phyloP scores from a whole-genome alignment of 2,329 filamentous ascomycete genomes.

The Colletotrichum kahawae region DNA sequence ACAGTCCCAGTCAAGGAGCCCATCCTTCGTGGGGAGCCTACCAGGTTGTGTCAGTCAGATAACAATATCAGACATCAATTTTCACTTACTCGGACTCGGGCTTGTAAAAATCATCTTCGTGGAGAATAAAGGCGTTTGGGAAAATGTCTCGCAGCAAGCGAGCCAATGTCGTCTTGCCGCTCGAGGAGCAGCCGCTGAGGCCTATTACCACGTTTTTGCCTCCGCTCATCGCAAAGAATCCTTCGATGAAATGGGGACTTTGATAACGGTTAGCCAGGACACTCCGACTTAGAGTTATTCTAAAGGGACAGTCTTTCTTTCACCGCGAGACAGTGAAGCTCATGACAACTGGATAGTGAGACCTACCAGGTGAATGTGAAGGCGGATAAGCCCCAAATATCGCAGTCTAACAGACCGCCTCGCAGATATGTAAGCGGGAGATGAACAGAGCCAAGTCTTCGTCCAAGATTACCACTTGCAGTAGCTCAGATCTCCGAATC shows the following conservation, averaged over 20 bases:
- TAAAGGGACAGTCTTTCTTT: neutral
- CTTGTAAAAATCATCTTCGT: constrained; percentile 96
- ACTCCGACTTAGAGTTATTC: neutral
- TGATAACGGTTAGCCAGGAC: neutral
- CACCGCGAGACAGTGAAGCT: neutral
- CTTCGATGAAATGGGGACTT: neutral
- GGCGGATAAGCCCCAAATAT: neutral
- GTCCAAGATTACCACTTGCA: constrained; percentile 1
- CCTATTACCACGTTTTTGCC: constrained; percentile 69
- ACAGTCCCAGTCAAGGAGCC: constrained; percentile 91
- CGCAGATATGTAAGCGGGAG: constrained; percentile 5
- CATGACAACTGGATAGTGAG: neutral
- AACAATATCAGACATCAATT: neutral
- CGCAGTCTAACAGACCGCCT: neutral
- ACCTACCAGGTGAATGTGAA: neutral
- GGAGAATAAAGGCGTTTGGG: constrained; percentile 79
- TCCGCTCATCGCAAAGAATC: constrained; percentile 34
- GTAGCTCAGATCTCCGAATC: neutral
- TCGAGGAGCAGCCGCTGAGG: constrained; percentile 89
- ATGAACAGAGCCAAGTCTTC: constrained; percentile 9
- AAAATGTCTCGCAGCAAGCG: constrained; percentile 85
- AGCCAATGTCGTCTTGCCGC: constrained; percentile 93
- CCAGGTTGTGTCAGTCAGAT: neutral
- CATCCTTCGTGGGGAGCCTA: constrained; percentile 61
- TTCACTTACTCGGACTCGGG: constrained; percentile 70